phyloP scores from a whole-genome alignment of 2,329 filamentous ascomycete species.

The Exophiala phaeomuriformis region DNA sequence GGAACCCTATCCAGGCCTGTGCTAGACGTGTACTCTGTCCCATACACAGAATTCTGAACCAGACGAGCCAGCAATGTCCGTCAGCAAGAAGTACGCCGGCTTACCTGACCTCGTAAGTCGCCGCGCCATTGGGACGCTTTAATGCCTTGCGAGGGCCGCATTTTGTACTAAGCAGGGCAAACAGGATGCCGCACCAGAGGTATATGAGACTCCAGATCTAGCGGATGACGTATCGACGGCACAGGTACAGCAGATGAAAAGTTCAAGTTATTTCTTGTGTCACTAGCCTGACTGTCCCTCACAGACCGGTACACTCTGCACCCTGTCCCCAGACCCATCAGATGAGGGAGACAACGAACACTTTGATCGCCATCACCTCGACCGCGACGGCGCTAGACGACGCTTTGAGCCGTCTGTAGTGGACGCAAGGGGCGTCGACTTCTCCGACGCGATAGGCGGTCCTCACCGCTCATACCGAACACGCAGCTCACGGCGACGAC shows the following conservation, averaged over 20 bases:
- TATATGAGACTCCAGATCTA: conserved; percentile 92
- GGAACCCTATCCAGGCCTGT: background rate
- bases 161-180: conserved; percentile 24
- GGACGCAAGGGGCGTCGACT: conserved; percentile 72
- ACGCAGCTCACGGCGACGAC: conserved; percentile 58
- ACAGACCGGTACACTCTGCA: conserved; percentile 49
- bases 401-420: conserved; percentile 70
- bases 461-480: conserved; percentile 79
- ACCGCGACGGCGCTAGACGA: conserved; percentile 69
- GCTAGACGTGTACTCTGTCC: background rate
- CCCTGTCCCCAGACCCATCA: conserved; percentile 41
- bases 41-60: background rate
- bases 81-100: conserved; percentile 74
- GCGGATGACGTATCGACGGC: conserved; percentile 84
- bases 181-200: conserved; percentile 84
- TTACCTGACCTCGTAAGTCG: conserved; percentile 64
- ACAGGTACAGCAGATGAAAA: conserved; percentile 54
- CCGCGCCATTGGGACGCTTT: background rate
- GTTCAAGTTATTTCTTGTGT: too few relatives aligned
- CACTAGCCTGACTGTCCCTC: conserved; percentile 31
- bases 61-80: conserved; percentile 49
- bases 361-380: conserved; percentile 69
- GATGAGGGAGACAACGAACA: conserved; percentile 53
- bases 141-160: background rate
- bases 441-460: conserved; percentile 77